These are phyloP conservation scores for Candida wancherniae DNA, from an alignment of 805 yeast genomes.

Conservation along the genomic window DNA sequence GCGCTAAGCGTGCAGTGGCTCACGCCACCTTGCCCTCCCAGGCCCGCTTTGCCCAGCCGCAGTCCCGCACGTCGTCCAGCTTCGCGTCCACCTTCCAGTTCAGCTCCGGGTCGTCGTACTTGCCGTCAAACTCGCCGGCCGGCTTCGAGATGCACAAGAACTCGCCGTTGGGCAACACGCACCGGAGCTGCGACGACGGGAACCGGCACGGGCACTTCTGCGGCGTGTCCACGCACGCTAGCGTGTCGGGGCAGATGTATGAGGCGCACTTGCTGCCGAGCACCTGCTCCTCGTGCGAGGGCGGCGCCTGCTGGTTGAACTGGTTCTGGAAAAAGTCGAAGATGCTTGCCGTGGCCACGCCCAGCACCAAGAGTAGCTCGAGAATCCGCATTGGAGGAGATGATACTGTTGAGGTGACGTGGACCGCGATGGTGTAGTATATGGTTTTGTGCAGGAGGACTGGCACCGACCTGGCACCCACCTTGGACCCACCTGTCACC, in stretches of 20 bases:
- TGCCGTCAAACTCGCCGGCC: conserved; percentile 34
- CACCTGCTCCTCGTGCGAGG: conserved; percentile 27
- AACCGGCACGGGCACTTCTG: conserved; percentile 86
- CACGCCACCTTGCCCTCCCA: conserved; percentile 6
- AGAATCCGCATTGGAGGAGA: no score
- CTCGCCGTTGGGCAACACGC: conserved; percentile 65
- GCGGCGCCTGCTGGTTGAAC: conserved; percentile 8
- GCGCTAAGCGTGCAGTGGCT: no score
- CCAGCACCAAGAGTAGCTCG: conserved; percentile 7
- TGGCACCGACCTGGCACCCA: no score
- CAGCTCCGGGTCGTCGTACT: conserved; percentile 37
- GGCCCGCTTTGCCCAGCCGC: conserved; percentile 70
- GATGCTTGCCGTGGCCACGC: conserved; percentile 25
- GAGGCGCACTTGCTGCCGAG: conserved; percentile 48
- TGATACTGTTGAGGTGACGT: no score
- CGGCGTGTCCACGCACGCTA: conserved; percentile 65
- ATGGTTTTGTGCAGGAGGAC: no score
- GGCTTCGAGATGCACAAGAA: conserved; percentile 85
- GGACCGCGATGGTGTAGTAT: no score
- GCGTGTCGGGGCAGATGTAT: conserved; percentile 81
- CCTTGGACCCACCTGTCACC: no score
- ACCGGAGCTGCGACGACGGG: conserved; percentile 79
- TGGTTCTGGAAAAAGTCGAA: conserved; percentile 31
- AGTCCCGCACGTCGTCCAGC: conserved; percentile 59
- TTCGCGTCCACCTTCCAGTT: conserved; percentile 47